These are phyloP conservation scores for Carnegiea gigantea DNA, from an alignment of 179 eudicot species.

Conservation along the genomic window DNA sequence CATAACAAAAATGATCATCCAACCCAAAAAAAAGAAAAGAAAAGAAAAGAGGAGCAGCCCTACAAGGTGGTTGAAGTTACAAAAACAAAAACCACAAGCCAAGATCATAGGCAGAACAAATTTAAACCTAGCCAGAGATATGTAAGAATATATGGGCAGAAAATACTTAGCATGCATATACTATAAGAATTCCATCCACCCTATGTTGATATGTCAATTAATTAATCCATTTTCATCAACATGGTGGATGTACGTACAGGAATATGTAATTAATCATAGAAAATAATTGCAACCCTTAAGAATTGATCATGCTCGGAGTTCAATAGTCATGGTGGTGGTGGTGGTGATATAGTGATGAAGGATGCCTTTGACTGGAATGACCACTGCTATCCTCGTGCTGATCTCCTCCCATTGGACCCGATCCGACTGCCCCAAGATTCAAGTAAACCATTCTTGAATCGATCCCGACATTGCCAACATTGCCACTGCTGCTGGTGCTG, in stretches of 20 bases:
- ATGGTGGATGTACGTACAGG: constrained; percentile 1
- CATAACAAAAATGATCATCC: constrained; percentile 19
- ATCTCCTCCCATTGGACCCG: constrained; percentile 41
- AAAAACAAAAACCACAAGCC: background rate
- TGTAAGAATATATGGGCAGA: background rate
- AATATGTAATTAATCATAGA: background rate
- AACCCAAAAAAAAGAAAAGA: background rate
- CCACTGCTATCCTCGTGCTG: constrained; percentile 43
- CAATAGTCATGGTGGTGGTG: constrained; percentile 32
- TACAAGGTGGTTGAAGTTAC: background rate
- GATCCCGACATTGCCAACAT: constrained; percentile 42
- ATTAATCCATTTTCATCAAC: background rate
- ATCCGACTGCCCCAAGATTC: constrained; percentile 56
- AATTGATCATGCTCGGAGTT: background rate
- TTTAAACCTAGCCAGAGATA: background rate
- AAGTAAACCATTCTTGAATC: constrained; percentile 87
- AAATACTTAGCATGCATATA: background rate
- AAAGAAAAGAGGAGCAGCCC: background rate
- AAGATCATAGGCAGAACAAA: background rate
- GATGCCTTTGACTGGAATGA: constrained; percentile 30
- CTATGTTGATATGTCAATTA: background rate
- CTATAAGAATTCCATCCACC: constrained; percentile 13
- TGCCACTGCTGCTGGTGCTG: constrained; percentile 39
- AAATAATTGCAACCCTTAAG: background rate
- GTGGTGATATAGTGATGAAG: constrained; percentile 22